Evolutionary conservation across 345 rosid genomes (phyloP).

Genomic region (Balakata baccata): DNA sequence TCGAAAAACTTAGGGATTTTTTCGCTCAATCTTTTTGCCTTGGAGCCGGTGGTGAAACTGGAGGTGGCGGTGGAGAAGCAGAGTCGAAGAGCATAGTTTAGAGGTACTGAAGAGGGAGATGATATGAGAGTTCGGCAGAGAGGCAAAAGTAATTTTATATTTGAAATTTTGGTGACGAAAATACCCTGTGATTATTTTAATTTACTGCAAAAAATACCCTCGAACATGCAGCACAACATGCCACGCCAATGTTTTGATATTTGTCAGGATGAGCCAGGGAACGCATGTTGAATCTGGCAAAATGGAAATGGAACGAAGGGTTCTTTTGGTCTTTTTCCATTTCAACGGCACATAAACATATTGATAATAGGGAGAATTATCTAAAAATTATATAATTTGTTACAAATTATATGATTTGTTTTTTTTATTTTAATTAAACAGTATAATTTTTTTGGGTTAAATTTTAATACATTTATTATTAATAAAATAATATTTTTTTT

Average conservation of each 20-base stretch:
- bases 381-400: too few relatives aligned
- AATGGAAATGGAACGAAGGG: constrained; percentile 6
- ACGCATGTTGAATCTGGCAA: not conserved
- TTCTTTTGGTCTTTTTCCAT: not conserved
- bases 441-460: too few relatives aligned
- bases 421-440: too few relatives aligned
- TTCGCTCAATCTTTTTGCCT: too few relatives aligned
- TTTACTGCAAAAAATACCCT: not conserved
- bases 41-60: not conserved
- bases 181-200: constrained; percentile 17
- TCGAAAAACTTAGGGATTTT: not conserved
- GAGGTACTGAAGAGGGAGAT: not conserved
- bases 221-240: not conserved
- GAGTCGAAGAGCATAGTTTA: not conserved
- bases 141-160: constrained; percentile 19
- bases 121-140: constrained; percentile 33
- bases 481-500: too few relatives aligned
- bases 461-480: too few relatives aligned
- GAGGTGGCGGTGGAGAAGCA: constrained; percentile 5
- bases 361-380: too few relatives aligned
- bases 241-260: too few relatives aligned
- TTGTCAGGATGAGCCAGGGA: not conserved
- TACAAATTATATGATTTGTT: too few relatives aligned
- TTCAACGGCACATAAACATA: too few relatives aligned
- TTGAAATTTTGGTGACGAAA: constrained; percentile 23